These are phyloP conservation scores for Mycena epipterygia DNA, from an alignment of 768 basidiomycete species.

Conservation along the genomic window DNA sequence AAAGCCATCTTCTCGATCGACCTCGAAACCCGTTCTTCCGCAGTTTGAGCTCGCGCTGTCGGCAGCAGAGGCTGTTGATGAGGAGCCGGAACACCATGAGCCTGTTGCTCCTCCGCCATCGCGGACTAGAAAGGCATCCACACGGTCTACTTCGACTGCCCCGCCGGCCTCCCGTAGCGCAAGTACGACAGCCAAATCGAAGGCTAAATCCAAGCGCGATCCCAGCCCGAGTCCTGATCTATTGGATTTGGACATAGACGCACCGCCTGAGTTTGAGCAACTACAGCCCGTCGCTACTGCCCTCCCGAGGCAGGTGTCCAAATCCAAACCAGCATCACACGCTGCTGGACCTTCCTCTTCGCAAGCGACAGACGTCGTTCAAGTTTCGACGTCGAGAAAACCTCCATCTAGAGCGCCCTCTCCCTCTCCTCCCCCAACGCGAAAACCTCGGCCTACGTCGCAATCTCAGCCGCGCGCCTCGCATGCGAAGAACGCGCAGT, in stretches of 20 bases:
- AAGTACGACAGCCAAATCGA: constrained; percentile 28
- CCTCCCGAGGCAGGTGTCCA: constrained; percentile 4
- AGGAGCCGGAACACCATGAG: constrained; percentile 25
- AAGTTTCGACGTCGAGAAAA: constrained; percentile 9
- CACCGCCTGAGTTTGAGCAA: constrained; percentile 4
- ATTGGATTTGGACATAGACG: background rate
- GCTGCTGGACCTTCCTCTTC: constrained; percentile 10
- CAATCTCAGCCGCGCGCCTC: constrained; percentile 9
- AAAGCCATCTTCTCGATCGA: constrained; percentile 28
- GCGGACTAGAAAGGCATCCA: constrained; percentile 22
- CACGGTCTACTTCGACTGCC: constrained; percentile 14
- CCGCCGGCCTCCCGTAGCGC: constrained; percentile 22
- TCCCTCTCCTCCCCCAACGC: constrained; percentile 5
- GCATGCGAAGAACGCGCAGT: background rate
- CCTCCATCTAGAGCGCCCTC: constrained; percentile 1
- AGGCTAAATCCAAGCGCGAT: constrained; percentile 24
- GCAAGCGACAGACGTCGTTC: background rate
- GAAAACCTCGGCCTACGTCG: constrained; percentile 20
- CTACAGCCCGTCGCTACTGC: constrained; percentile 3
- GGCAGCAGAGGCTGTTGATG: constrained; percentile 9
- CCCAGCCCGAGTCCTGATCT: constrained; percentile 17
- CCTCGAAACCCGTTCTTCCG: constrained; percentile 26
- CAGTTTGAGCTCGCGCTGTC: constrained; percentile 16
- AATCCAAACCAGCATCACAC: constrained; percentile 20
- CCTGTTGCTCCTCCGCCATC: constrained; percentile 12